Percentiles rank a stretch among this genome's conserved stretches.
These are phyloP conservation scores for Aspergillus persii DNA, from an alignment of 2,329 filamentous ascomycete species.

Conservation along the genomic window DNA sequence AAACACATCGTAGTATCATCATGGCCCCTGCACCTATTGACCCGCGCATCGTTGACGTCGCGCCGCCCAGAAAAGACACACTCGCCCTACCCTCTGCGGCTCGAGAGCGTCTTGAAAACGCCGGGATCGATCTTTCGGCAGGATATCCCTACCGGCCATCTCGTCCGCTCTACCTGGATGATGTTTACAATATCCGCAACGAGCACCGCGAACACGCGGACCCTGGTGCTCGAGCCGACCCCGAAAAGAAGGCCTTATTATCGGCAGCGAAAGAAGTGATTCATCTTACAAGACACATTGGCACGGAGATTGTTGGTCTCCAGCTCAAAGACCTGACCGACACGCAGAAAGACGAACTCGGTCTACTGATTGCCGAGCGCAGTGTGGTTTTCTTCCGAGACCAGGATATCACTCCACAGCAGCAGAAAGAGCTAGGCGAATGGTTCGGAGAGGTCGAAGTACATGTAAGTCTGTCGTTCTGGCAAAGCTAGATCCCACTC, in stretches of 20 bases:
- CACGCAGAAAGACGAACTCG: conserved; percentile 61
- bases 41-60: conserved; percentile 62
- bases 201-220: conserved; percentile 57
- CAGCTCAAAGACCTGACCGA: conserved; percentile 62
- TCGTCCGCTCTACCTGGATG: conserved; percentile 66
- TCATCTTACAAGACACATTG: conserved; percentile 60
- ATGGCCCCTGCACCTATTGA: conserved; percentile 63
- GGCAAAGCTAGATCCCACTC: too few relatives aligned
- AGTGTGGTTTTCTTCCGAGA: conserved; percentile 68
- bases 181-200: conserved; percentile 65
- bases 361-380: conserved; percentile 60
- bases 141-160: conserved; percentile 71
- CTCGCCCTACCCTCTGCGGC: conserved; percentile 60
- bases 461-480: conserved; percentile 51
- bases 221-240: conserved; percentile 63
- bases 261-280: conserved; percentile 63
- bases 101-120: conserved; percentile 61
- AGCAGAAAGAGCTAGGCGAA: conserved; percentile 63
- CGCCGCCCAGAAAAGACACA: conserved; percentile 61
- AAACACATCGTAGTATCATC: conserved; percentile 7
- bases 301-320: conserved; percentile 63
- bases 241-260: conserved; percentile 60
- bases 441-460: conserved; percentile 66
- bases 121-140: conserved; percentile 65
- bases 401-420: conserved; percentile 59